phyloP scores from a whole-genome alignment of 2,329 filamentous ascomycete genomes.

The Juglanconis oblonga region DNA sequence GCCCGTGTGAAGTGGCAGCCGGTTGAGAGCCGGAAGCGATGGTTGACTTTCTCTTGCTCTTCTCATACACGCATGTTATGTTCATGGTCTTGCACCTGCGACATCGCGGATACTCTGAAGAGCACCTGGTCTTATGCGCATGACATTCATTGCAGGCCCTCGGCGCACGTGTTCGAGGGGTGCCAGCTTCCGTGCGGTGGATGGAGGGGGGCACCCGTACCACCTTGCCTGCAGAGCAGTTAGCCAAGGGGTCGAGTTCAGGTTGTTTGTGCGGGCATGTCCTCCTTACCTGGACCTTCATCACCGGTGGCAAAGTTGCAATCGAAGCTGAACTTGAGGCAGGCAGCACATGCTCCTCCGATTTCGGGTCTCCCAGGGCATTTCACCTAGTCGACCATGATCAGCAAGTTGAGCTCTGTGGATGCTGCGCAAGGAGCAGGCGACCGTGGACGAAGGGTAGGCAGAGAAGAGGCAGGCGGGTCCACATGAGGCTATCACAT shows the following conservation, averaged over 20 bases:
- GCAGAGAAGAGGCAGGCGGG: too few species aligned
- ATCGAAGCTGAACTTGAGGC: conserved; percentile 32
- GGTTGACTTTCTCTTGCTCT: conserved; percentile 36
- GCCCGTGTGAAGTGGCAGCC: not conserved
- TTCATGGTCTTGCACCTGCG: conserved; percentile 33
- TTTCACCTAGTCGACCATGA: conserved; percentile 33
- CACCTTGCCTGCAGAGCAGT: conserved; percentile 25
- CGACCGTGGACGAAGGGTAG: too few species aligned
- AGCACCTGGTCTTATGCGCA: conserved; percentile 41
- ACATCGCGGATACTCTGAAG: conserved; percentile 38
- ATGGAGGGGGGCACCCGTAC: conserved; percentile 37
- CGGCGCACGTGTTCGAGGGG: conserved; percentile 38
- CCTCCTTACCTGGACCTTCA: conserved; percentile 12
- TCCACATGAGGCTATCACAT: not conserved
- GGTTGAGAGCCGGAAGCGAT: conserved; percentile 25
- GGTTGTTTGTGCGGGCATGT: not conserved
- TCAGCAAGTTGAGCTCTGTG: not conserved
- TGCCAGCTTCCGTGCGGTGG: conserved; percentile 41
- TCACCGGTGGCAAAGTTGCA: conserved; percentile 31
- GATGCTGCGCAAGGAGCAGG: not conserved
- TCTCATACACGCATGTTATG: conserved; percentile 38
- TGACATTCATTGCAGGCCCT: conserved; percentile 41
- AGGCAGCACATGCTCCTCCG: conserved; percentile 36
- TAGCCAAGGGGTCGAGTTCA: not conserved
- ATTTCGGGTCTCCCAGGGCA: conserved; percentile 34